Conservation (phyloP, 768 basidiomycete species). For the Auricularia sp. region DNA sequence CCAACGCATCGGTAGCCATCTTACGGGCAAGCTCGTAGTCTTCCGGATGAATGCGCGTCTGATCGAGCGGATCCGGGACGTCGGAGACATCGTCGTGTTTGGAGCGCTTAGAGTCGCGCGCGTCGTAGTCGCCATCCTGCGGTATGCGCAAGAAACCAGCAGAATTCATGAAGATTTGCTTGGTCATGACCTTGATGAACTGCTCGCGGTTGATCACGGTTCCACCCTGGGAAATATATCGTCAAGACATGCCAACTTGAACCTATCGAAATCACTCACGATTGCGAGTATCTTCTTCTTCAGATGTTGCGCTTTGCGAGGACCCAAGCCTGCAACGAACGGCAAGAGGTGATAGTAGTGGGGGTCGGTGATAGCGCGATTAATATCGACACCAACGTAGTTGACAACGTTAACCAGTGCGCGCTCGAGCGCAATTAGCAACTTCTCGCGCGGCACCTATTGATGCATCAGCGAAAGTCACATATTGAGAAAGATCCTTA, state of each 20-base stretch:
- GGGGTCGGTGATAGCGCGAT: slow-evolving; percentile 76
- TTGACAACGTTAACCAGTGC: slow-evolving; percentile 85
- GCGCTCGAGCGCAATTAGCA: slow-evolving; percentile 72
- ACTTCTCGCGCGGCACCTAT: slow-evolving; percentile 82
- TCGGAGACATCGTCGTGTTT: slow-evolving; percentile 62
- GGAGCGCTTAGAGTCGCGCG: slow-evolving; percentile 29
- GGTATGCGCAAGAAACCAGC: slow-evolving; percentile 84
- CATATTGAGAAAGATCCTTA: slow-evolving; percentile 25
- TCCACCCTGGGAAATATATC: slow-evolving; percentile 52
- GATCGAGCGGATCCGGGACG: slow-evolving; percentile 81
- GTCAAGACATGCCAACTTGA: background rate
- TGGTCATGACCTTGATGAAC: slow-evolving; percentile 79
- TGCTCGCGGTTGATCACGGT: slow-evolving; percentile 79
- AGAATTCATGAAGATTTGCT: slow-evolving; percentile 85
- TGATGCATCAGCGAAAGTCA: slow-evolving; percentile 4
- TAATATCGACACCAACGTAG: slow-evolving; percentile 92
- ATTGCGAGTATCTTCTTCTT: slow-evolving; percentile 69
- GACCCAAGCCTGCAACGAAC: slow-evolving; percentile 88
- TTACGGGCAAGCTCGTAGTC: slow-evolving; percentile 97
- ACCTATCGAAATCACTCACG: slow-evolving; percentile 34
- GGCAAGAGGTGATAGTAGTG: slow-evolving; percentile 86
- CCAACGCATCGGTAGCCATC: slow-evolving; percentile 96
- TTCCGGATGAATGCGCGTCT: slow-evolving; percentile 92
- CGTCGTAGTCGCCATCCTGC: slow-evolving; percentile 47
- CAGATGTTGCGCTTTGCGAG: slow-evolving; percentile 81